These are phyloP conservation scores for Tilletia setariae DNA, from an alignment of 1,284 basidiomycete species.

Conservation along the genomic window DNA sequence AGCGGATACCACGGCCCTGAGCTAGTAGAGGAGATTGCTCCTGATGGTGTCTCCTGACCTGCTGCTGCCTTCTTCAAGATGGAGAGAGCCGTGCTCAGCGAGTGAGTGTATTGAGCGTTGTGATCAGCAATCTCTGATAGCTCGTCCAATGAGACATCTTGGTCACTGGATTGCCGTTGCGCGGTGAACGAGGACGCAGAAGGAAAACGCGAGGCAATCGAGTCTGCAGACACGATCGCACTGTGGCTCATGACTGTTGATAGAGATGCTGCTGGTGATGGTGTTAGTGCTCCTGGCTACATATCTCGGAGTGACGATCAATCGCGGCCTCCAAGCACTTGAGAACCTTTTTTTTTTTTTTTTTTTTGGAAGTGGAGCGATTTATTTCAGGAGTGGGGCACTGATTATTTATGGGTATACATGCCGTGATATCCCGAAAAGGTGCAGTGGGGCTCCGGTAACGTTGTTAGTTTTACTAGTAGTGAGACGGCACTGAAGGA, in stretches of 20 bases:
- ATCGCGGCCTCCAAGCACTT: too few species aligned
- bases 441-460: too few species aligned
- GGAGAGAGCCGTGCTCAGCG: constrained; percentile 6
- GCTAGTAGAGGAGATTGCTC: background rate
- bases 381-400: too few species aligned
- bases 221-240: background rate
- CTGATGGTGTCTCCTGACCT: background rate
- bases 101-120: background rate
- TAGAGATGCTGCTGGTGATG: background rate
- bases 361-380: too few species aligned
- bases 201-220: background rate
- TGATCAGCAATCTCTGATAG: background rate
- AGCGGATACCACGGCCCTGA: background rate
- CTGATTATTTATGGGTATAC: too few species aligned
- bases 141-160: background rate
- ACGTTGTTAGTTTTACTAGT: too few species aligned
- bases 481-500: too few species aligned
- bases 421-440: too few species aligned
- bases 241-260: background rate
- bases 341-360: too few species aligned
- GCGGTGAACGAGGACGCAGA: background rate
- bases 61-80: constrained; percentile 1
- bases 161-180: background rate
- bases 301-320: too few species aligned
- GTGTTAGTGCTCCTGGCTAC: too few species aligned